Evolutionary conservation across 164 flowering plant genomes (phyloP).

Genomic region (Macadamia integrifolia): DNA sequence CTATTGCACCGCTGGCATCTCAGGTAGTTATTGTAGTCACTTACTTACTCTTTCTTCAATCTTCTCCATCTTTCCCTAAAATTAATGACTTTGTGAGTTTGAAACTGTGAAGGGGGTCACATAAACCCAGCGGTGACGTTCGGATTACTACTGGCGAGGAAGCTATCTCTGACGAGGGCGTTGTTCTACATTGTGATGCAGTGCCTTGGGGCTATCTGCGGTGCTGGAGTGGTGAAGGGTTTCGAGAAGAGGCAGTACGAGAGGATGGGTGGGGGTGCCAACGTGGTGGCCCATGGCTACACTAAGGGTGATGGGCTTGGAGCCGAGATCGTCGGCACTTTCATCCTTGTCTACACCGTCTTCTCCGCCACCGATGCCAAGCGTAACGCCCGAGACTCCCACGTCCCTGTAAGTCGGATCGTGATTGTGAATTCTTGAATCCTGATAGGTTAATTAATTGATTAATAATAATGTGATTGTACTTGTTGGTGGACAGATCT

Average conservation of each 20-base stretch:
- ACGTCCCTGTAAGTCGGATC: conserved; percentile 52
- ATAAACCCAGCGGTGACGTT: conserved; percentile 63
- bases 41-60: too few species aligned
- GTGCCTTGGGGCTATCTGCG: conserved; percentile 56
- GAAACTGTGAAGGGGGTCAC: conserved; percentile 42
- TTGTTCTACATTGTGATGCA: conserved; percentile 59
- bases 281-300: conserved; percentile 42
- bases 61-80: too few species aligned
- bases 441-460: too few species aligned
- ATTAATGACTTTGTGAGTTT: too few species aligned
- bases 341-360: conserved; percentile 60
- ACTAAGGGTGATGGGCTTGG: conserved; percentile 54
- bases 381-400: conserved; percentile 65
- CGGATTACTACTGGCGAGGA: conserved; percentile 57
- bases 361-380: conserved; percentile 72
- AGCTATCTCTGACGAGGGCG: conserved; percentile 53
- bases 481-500: conserved; percentile 26
- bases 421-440: too few species aligned
- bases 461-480: too few species aligned
- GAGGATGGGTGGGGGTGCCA: conserved; percentile 44
- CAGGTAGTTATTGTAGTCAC: conserved; percentile 27
- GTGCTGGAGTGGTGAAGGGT: conserved; percentile 63
- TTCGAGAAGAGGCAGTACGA: conserved; percentile 31
- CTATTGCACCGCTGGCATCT: conserved; percentile 69
- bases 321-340: conserved; percentile 59